Evolutionary conservation across 805 yeast genomes (phyloP), one percentile per base, ranked within the genome.

Genomic region (Tetrapisispora pingtungensis): DNA sequence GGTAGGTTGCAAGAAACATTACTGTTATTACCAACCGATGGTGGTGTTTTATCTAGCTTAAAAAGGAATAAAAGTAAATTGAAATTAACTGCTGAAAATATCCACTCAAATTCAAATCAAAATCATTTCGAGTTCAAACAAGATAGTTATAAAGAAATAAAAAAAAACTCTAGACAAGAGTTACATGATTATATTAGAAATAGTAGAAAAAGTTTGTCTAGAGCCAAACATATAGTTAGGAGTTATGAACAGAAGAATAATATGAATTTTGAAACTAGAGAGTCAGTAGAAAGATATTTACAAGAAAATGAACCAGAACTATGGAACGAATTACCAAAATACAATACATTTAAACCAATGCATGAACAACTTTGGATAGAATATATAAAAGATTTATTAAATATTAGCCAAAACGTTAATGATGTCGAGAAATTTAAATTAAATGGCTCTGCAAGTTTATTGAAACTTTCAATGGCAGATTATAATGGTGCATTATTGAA

Each of bases 401-500:
- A 68, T 39, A 65, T 69, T 1, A 15, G 4, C 13, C 61, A 1
- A 34, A 43, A 12, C 46, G 43, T 7, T 43, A 50, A 2, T 20
- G 43, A 4, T 14, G 32, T 52, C 7, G 37, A 40, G 20, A 53
- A 50, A 18, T 35, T 60, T 10, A 49, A 44, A 31, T 49, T 60
- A 4, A 54, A 58, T 24, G 55, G 60, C 5, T 51, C 58, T 14
- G 54, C 53, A 14, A 53, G 78, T 1, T 60, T 83, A 18, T 67
- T 76, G 6, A 78, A 81, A 51, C 64, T 88, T 34, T 73, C 90
- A 1, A 73, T 81, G 48, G 85, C 93, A 1, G 97, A 88, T 55
- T 83, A 75, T 62, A 82, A 81, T 53, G 96, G 97, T 3, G 75
- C 93, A n/a, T 59, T 62, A 35, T 46, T 87, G 13, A 70, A 69